Evolutionary conservation across 2,329 filamentous ascomycete species (phyloP), one percentile per base, ranked within the genome.

Genomic region (Stemphylium lycopersici): DNA sequence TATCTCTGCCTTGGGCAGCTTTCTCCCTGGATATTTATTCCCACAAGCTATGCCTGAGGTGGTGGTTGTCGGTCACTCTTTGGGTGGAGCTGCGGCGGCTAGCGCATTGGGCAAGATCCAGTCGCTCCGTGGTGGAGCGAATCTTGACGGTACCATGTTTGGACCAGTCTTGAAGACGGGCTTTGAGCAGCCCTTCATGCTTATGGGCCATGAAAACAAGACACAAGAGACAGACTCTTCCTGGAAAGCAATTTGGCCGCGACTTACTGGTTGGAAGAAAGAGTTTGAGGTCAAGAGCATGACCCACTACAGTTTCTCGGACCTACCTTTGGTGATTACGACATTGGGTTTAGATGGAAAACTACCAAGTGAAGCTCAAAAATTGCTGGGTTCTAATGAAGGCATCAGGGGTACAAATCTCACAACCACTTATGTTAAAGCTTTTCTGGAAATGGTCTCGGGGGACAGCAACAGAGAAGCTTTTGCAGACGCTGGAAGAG

Each of bases 91-190:
- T 0, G 67, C 74, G 2, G 63, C 69, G 6, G 62, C 64, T 2
- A 43, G 52, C 1, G 51, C 65, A 31, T 43, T 66, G 56, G 15
- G 61, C 18, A 39, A 58, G 4, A 44, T 59, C 1, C 22, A 58
- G 0, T 67, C 66, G 3, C 55, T 70, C 20, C 45, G 54, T 2
- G 72, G 70, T 4, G 74, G 63, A 3, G 29, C 73, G 22, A 75
- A 77, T 41, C 53, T 77, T n/a, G 74, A 77, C 44, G 73, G 75
- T 4, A 61, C 47, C 15, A 56, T 75, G 47, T 73, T 67, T 31
- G 66, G 63, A 2, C 15, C 56, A 3, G 55, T 69, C 0, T n/a
- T 67, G 1, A 46, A 52, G 3, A 36, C 43, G 11, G 63, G 59
- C 3, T 29, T 66, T 12, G 45, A 61, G 11, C 46, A 45, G 3